These are phyloP conservation scores for Metschnikowia picachoensis DNA, from an alignment of 805 yeast species.

Conservation along the genomic window DNA sequence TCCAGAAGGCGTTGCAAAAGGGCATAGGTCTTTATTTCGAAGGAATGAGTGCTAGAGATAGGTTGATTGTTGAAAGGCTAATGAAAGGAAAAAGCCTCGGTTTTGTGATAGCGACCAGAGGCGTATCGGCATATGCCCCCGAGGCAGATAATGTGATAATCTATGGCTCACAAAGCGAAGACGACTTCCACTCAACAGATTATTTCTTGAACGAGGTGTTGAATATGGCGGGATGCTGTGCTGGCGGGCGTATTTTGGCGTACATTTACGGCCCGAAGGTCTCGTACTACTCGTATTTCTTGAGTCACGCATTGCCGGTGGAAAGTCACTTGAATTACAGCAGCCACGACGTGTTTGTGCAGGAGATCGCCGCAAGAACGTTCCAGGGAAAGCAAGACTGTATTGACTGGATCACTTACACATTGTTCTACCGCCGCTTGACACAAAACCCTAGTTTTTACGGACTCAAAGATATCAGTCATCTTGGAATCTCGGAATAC, in stretches of 20 bases:
- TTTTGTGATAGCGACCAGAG: slow-evolving; percentile 60
- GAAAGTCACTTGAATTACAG: slow-evolving; percentile 67
- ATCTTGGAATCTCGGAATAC: slow-evolving; percentile 71
- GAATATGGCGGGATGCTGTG: slow-evolving; percentile 56
- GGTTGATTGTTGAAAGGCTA: slow-evolving; percentile 49
- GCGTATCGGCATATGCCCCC: slow-evolving; percentile 49
- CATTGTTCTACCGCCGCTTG: slow-evolving; percentile 78
- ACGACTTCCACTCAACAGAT: slow-evolving; percentile 40
- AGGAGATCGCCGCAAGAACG: slow-evolving; percentile 66
- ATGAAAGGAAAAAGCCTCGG: slow-evolving; percentile 48
- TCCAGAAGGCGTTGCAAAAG: slow-evolving; percentile 17
- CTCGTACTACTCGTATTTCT: slow-evolving; percentile 65
- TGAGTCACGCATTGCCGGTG: slow-evolving; percentile 72
- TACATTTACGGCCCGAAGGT: slow-evolving; percentile 54
- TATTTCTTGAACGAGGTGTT: slow-evolving; percentile 61
- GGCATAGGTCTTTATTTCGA: slow-evolving; percentile 67
- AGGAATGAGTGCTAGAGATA: slow-evolving; percentile 55
- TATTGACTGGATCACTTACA: slow-evolving; percentile 83
- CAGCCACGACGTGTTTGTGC: slow-evolving; percentile 64
- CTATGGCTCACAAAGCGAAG: slow-evolving; percentile 67
- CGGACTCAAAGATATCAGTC: slow-evolving; percentile 64
- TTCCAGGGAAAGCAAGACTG: slow-evolving; percentile 75
- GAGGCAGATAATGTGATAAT: slow-evolving; percentile 54
- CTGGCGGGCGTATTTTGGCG: slow-evolving; percentile 42
- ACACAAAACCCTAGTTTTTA: slow-evolving; percentile 85